Conservation (phyloP, 108 stramenopile species). For the Cylindrotheca fusiformis region DNA sequence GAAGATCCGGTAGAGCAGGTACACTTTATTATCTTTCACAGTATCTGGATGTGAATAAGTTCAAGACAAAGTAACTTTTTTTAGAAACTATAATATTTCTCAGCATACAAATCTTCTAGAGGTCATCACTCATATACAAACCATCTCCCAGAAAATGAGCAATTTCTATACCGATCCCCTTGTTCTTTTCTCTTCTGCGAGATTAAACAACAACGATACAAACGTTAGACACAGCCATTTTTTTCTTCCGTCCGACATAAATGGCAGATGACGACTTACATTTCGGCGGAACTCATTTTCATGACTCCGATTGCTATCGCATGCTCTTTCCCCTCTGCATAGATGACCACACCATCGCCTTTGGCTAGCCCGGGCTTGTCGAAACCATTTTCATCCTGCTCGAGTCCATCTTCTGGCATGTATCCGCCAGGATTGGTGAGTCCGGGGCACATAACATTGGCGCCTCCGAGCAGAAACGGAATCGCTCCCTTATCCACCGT, state of each 20-base stretch:
- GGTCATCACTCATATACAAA: conserved; percentile 69
- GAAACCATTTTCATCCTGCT: conserved; percentile 60
- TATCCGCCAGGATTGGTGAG: conserved; percentile 76
- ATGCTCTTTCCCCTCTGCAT: conserved; percentile 93
- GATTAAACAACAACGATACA: not conserved
- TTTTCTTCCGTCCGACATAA: not conserved
- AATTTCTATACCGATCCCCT: conserved; percentile 91
- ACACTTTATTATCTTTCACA: conserved; percentile 58
- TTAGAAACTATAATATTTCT: conserved; percentile 1
- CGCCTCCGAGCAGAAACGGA: conserved; percentile 94
- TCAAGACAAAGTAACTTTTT: conserved; percentile 55
- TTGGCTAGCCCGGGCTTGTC: conserved; percentile 66
- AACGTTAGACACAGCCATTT: not conserved
- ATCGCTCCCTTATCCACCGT: conserved; percentile 93
- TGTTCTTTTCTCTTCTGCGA: conserved; percentile 73
- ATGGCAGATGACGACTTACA: too few relatives aligned
- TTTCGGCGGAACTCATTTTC: conserved; percentile 84
- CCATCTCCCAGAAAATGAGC: conserved; percentile 94
- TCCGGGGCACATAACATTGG: conserved; percentile 98
- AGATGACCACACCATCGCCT: conserved; percentile 82
- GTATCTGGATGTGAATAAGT: conserved; percentile 54
- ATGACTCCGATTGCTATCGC: conserved; percentile 92
- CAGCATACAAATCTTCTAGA: conserved; percentile 22
- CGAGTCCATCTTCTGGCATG: conserved; percentile 67
- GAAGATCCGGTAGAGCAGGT: conserved; percentile 44